Conservation (phyloP, 108 stramenopile species). For the Skeletonema grethae region DNA sequence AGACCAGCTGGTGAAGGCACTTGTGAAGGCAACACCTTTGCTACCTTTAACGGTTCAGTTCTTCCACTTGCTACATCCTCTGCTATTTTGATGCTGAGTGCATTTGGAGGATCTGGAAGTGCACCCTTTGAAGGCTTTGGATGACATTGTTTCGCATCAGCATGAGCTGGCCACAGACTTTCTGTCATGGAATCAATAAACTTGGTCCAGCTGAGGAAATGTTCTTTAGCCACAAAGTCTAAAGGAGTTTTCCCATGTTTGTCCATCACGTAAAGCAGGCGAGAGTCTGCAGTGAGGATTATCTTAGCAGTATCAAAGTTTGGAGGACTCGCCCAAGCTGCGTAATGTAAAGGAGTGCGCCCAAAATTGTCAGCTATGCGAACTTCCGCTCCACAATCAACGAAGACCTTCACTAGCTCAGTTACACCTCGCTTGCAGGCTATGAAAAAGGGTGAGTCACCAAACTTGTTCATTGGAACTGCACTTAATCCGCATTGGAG, state of each 20-base stretch:
- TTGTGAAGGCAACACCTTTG: conserved; percentile 8
- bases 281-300: conserved; percentile 19
- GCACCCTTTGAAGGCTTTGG: conserved; percentile 10
- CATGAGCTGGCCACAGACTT: conserved; percentile 19
- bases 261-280: conserved; percentile 41
- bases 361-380: conserved; percentile 45
- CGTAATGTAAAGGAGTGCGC: conserved; percentile 46
- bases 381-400: conserved; percentile 46
- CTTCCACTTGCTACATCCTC: conserved; percentile 42
- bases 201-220: conserved; percentile 15
- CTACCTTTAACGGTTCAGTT: conserved; percentile 32
- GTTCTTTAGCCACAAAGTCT: conserved; percentile 29
- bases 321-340: conserved; percentile 43
- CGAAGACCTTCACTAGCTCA: conserved; percentile 32
- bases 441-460: conserved; percentile 48
- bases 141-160: not conserved
- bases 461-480: conserved; percentile 47
- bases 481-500: conserved; percentile 43
- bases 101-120: conserved; percentile 32
- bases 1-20: not conserved
- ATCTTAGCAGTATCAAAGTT: conserved; percentile 24
- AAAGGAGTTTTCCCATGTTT: conserved; percentile 40
- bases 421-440: conserved; percentile 41
- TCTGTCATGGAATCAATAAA: conserved; percentile 29
- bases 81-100: conserved; percentile 40